Evolutionary conservation across 1,284 basidiomycete genomes (phyloP).

Genomic region (Trametes polyzona): DNA sequence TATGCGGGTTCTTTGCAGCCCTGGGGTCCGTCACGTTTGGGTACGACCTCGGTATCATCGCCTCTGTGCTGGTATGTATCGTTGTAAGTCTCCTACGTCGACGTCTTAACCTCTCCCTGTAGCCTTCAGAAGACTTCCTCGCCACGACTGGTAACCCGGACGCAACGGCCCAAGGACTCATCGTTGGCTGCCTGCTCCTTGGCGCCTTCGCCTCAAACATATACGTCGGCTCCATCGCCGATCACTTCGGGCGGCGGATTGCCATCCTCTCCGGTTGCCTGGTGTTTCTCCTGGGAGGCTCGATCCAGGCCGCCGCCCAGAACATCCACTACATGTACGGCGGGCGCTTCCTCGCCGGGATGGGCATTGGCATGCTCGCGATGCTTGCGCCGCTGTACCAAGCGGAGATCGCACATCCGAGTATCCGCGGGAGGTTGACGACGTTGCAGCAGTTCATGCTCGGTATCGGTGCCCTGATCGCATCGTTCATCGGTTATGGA

Average conservation of each 20-base stretch:
- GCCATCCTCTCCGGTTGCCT: conserved; percentile 41
- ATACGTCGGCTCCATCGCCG: conserved; percentile 41
- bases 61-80: conserved; percentile 43
- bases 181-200: conserved; percentile 41
- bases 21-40: conserved; percentile 41
- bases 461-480: conserved; percentile 51
- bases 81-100: background rate
- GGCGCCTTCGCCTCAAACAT: conserved; percentile 43
- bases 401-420: conserved; percentile 67
- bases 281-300: conserved; percentile 55
- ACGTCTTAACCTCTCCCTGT: background rate
- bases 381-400: conserved; percentile 64
- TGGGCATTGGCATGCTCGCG: conserved; percentile 55
- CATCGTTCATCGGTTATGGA: conserved; percentile 41
- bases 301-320: conserved; percentile 52
- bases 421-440: conserved; percentile 62
- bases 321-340: conserved; percentile 65
- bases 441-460: conserved; percentile 64
- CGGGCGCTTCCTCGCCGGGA: conserved; percentile 62
- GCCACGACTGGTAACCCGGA: conserved; percentile 35
- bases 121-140: conserved; percentile 35
- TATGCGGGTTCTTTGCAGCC: conserved; percentile 62
- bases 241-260: conserved; percentile 33
- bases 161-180: conserved; percentile 44
- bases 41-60: conserved; percentile 46